Conservation (phyloP, 352 stramenopile species). For the Globisporangium apiculatum region DNA sequence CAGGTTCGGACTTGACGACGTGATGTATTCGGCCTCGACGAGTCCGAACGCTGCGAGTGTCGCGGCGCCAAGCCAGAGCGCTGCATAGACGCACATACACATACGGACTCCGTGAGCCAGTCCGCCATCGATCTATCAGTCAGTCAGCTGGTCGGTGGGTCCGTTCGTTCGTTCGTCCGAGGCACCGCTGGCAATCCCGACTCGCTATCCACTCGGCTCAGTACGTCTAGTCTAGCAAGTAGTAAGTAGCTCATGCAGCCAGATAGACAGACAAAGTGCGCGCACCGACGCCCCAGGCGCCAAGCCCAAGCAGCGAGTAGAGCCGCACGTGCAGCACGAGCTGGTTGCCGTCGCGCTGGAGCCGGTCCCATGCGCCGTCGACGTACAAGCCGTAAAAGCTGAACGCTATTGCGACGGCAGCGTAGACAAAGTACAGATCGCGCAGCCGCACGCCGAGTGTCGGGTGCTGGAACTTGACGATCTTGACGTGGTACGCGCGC, state of each 20-base stretch:
- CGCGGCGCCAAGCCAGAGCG: constrained; percentile 51
- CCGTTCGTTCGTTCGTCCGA: not conserved
- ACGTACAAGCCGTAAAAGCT: constrained; percentile 68
- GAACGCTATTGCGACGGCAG: constrained; percentile 30
- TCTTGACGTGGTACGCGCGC: constrained; percentile 29
- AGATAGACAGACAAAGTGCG: too few relatives aligned
- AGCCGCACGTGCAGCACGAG: constrained; percentile 66
- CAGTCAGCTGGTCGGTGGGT: not conserved
- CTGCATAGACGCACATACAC: constrained; percentile 14
- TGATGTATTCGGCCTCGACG: constrained; percentile 48
- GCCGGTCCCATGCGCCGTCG: constrained; percentile 43
- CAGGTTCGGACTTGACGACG: constrained; percentile 38
- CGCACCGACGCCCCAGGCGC: constrained; percentile 38
- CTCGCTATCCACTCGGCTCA: too few relatives aligned
- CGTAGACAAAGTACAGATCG: constrained; percentile 71
- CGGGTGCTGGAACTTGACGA: constrained; percentile 36
- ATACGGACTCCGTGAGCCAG: not conserved
- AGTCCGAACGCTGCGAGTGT: constrained; percentile 57
- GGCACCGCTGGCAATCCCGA: not conserved
- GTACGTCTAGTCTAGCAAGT: too few relatives aligned
- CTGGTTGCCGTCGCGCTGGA: constrained; percentile 53
- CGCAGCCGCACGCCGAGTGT: constrained; percentile 26
- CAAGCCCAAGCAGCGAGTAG: constrained; percentile 49
- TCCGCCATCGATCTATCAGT: not conserved
- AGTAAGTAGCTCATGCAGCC: too few relatives aligned